Percentiles rank a stretch among this genome's conserved stretches.
These are phyloP conservation scores for Pseudocercospora cruenta DNA, from an alignment of 2,329 filamentous ascomycete genomes.

Conservation along the genomic window DNA sequence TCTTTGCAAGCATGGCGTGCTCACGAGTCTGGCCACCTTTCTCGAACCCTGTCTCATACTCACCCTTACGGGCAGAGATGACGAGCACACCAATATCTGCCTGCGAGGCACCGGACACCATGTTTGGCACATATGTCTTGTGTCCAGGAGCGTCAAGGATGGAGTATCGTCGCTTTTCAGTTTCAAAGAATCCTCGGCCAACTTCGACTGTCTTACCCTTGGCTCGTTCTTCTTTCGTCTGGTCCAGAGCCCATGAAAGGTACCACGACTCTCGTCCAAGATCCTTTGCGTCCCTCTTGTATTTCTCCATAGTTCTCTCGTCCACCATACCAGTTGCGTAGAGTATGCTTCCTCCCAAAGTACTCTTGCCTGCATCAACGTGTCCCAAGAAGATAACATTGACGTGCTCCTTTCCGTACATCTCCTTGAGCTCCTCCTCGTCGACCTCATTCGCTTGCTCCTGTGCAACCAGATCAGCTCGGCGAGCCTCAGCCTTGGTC, in stretches of 20 bases:
- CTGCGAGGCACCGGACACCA: conserved; percentile 80
- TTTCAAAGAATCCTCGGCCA: conserved; percentile 94
- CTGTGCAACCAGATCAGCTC: conserved; percentile 81
- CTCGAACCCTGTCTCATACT: conserved; percentile 98
- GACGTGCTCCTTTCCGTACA: conserved; percentile 91
- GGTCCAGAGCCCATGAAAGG: conserved; percentile 94
- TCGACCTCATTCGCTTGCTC: conserved; percentile 80
- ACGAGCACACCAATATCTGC: conserved; percentile 94
- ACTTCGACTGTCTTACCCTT: conserved; percentile 99
- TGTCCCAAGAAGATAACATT: conserved; percentile 98
- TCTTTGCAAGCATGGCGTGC: conserved; percentile 97
- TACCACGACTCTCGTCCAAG: conserved; percentile 98
- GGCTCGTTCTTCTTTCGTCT: conserved; percentile 92
- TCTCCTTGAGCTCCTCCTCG: conserved; percentile 84
- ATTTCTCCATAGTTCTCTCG: conserved; percentile 96
- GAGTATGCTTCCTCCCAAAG: conserved; percentile 88
- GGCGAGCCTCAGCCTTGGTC: conserved; percentile 60
- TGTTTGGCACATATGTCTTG: conserved; percentile 97
- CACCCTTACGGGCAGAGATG: conserved; percentile 94
- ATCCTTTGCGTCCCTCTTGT: conserved; percentile 95
- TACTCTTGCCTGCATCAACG: conserved; percentile 98
- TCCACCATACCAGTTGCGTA: conserved; percentile 99
- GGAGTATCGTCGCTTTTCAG: conserved; percentile 92
- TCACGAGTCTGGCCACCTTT: conserved; percentile 95
- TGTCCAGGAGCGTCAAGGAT: conserved; percentile 96